phyloP scores from a whole-genome alignment of 2,329 filamentous ascomycete genomes.

The Apiospora phragmitis region DNA sequence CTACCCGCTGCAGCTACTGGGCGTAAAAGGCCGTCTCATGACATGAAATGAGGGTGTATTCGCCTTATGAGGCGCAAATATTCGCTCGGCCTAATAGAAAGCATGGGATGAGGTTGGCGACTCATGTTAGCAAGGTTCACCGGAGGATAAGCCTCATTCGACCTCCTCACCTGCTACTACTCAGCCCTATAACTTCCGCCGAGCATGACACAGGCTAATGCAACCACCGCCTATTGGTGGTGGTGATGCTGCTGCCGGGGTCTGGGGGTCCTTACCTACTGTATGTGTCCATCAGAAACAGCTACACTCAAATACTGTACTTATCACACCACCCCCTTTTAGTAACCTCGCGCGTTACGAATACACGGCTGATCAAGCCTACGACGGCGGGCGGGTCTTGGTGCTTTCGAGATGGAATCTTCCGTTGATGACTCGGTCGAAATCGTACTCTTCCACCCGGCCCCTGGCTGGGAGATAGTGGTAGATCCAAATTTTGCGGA shows the following conservation, averaged over 20 bases:
- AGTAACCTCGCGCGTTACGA: background rate
- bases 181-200: constrained; percentile 5
- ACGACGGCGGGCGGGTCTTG: background rate
- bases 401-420: background rate
- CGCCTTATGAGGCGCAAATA: background rate
- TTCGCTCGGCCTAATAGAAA: background rate
- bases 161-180: constrained; percentile 4
- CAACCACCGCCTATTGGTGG: background rate
- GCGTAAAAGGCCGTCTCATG: background rate
- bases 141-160: constrained; percentile 6
- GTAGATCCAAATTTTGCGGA: background rate
- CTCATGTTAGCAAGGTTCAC: constrained; percentile 1
- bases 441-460: background rate
- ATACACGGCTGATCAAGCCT: background rate
- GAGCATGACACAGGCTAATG: background rate
- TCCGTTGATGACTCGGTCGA: background rate
- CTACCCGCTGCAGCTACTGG: background rate
- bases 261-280: background rate
- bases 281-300: background rate
- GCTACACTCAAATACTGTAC: background rate
- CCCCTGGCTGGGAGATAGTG: background rate
- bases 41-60: background rate
- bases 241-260: background rate
- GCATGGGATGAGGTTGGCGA: background rate
- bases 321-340: background rate